A percentile compares a stretch with the other conserved stretches of the same genome.
Evolutionary conservation across 805 yeast genomes (phyloP).

Genomic region (Huiozyma naganishii): DNA sequence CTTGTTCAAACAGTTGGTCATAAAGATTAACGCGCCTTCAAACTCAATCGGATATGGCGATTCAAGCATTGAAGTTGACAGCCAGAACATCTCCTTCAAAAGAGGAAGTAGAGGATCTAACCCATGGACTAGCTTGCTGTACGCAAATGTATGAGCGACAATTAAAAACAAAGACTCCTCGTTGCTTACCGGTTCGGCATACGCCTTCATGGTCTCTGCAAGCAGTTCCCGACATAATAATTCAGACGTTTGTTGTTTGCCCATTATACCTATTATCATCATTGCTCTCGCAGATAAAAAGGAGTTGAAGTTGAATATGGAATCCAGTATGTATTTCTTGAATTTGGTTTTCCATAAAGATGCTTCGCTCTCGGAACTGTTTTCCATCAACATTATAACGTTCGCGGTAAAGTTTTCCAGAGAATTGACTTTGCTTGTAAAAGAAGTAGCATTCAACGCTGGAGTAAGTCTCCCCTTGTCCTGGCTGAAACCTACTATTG

Average conservation of each 20-base stretch:
- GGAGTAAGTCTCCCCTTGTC: slow-evolving; percentile 30
- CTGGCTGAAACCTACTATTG: slow-evolving; percentile 57
- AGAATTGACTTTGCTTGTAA: slow-evolving; percentile 27
- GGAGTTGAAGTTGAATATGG: slow-evolving; percentile 43
- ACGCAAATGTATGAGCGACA: slow-evolving; percentile 28
- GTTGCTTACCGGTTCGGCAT: slow-evolving; percentile 24
- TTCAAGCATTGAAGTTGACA: slow-evolving; percentile 22
- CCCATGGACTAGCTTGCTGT: slow-evolving; percentile 29
- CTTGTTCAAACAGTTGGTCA: slow-evolving; percentile 25
- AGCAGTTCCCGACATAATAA: slow-evolving; percentile 28
- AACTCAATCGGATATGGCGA: slow-evolving; percentile 26
- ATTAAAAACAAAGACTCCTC: slow-evolving; percentile 21
- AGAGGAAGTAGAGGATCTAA: slow-evolving; percentile 21
- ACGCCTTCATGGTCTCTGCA: slow-evolving; percentile 22
- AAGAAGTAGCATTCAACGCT: slow-evolving; percentile 25
- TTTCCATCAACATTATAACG: slow-evolving; percentile 40
- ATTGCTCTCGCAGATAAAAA: slow-evolving; percentile 56
- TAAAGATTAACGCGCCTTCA: slow-evolving; percentile 30
- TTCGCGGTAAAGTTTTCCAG: slow-evolving; percentile 49
- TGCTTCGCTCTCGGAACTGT: slow-evolving; percentile 34
- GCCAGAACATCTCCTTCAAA: slow-evolving; percentile 28
- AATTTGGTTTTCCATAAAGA: slow-evolving; percentile 51
- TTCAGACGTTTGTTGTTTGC: slow-evolving; percentile 51
- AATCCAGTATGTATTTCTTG: slow-evolving; percentile 48
- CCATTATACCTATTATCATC: slow-evolving; percentile 54